phyloP scores from a whole-genome alignment of 345 rosid genomes.

The Acer negundo region DNA sequence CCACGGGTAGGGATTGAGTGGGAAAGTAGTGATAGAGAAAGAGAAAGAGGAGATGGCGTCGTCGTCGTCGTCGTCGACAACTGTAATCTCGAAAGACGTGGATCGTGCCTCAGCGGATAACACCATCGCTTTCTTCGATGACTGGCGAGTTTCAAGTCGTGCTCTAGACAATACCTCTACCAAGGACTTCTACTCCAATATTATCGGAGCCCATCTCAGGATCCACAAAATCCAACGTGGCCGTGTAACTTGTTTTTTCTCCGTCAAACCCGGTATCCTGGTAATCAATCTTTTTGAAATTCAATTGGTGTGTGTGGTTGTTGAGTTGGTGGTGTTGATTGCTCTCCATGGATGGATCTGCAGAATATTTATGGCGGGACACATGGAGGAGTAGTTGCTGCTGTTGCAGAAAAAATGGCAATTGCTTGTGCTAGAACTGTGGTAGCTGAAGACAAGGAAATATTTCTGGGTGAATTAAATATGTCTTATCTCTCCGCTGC shows the following conservation, averaged over 20 bases:
- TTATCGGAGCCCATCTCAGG: slow-evolving; percentile 47
- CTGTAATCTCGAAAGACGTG: slow-evolving; percentile 22
- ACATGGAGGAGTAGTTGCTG: slow-evolving; percentile 74
- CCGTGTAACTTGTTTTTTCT: slow-evolving; percentile 54
- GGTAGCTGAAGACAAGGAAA: slow-evolving; percentile 50
- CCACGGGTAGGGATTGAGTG: background rate
- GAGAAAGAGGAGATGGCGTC: slow-evolving; percentile 5
- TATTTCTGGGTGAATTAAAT: slow-evolving; percentile 72
- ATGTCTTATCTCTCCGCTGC: slow-evolving; percentile 69
- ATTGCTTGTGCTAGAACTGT: slow-evolving; percentile 67
- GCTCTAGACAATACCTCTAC: slow-evolving; percentile 24
- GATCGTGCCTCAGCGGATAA: slow-evolving; percentile 13
- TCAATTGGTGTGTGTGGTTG: background rate
- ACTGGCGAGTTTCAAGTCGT: slow-evolving; percentile 26
- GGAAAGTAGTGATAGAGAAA: background rate
- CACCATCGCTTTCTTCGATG: slow-evolving; percentile 23
- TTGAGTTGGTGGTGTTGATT: background rate
- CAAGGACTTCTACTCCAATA: slow-evolving; percentile 47
- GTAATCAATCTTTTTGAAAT: slow-evolving; percentile 34
- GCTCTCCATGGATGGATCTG: slow-evolving; percentile 1
- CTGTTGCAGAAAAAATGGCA: slow-evolving; percentile 65
- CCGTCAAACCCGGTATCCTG: slow-evolving; percentile 45
- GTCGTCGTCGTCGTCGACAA: background rate
- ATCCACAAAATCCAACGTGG: slow-evolving; percentile 51
- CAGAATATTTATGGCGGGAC: slow-evolving; percentile 57